Base-by-base conservation (phyloP, 768 basidiomycete species). In the Leccinellum rugosiceps region DNA sequence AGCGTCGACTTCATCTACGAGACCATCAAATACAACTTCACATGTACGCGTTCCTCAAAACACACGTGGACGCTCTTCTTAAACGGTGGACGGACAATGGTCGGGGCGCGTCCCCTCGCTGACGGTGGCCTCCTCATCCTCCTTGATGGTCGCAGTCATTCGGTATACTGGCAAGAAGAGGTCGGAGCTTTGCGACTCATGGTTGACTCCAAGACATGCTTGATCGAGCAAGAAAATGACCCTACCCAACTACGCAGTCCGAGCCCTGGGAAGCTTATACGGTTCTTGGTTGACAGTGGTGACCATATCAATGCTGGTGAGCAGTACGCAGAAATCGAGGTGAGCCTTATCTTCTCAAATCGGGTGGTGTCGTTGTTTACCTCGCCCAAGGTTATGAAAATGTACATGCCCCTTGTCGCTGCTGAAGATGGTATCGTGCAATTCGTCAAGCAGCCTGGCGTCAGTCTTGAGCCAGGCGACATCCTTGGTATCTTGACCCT, bases 201-300 rank as follows among this genome's bases (percentile, higher is more conserved):
- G 86, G 88, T 99, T 58, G 96, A 99, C 75, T 83, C 94, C 53
- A 96, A 98, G 81, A 99, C 97, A 15, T 97, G 95, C 72, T 80
- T 98, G 76, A 94, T 99, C 64, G 97, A 98, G 74, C 95, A 98
- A 75, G 97, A 99, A 81, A 98, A 98, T 65, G 97, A 99, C 68
- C 97, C 97, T 15, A 99, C 97, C 23, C 96, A 98, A 73, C 79
- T 98, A 47, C 82, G 97, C 65, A 94, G 91, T 68, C 97, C 97
- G 9, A 92, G 88, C 75, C 97, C 97, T 10, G 97, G 97, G 35
- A 99, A 99, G 75, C 84, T 99, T 50, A 84, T 99, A 55, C 83
- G 95, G 32, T 95, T 88, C 78, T 83, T 98, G 60, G 87, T 98
- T 62, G 97, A 99, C 67, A 95, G 92, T 57, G 97, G 97, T 8